Base-by-base conservation (phyloP, 2,329 filamentous ascomycete species). In the Colletotrichum cuscutae region DNA sequence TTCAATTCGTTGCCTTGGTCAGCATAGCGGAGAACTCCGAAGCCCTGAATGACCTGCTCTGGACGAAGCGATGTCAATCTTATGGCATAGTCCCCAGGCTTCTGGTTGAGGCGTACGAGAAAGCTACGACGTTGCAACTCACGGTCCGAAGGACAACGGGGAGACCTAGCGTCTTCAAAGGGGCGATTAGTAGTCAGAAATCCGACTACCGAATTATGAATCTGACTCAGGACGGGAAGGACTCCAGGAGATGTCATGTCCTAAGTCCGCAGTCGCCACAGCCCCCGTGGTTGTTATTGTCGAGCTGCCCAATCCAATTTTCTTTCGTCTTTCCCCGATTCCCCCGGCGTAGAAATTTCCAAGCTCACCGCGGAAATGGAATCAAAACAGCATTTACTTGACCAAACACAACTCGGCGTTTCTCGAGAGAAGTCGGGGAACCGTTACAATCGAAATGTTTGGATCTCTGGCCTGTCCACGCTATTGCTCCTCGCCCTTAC, bases 1-100 rank as follows among this genome's bases (percentile, higher is more conserved):
- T 32, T 59, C 24, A 9, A 8, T 13, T 49, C 42, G 15, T 13
- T 49, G 12, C 35, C 52, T 35, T 72, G 58, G 11, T 65, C 69
- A 19, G 65, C 59, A 19, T 72, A 72, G 5, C 65, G 59, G 8
- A 72, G 69, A 15, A 72, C 56, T n/a, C 65, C 69, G 13, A 72
- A 6, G 11, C 69, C 65, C 30, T 72, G 69, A 8, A 69, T 69
- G 42, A 72, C 52, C 32, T 72, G 69, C 32, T 72, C 65, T 30
- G 30, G 52, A 11, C 65, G 69, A 2, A 72, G 69, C 8, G 69
- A 69, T 2, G 69, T 72, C 9, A 64, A 59, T 35, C 69, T 68
- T 0, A 72, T 46, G 4, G 69, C 58, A 15, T 72, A 72, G 24
- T 72, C 65, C 1, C 32, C 13, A 2, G 69, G 69, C 30, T 69